Percentiles rank a stretch among this genome's conserved stretches.
phyloP scores from a whole-genome alignment of 305 asterid genomes.

The Salvia sclarea region DNA sequence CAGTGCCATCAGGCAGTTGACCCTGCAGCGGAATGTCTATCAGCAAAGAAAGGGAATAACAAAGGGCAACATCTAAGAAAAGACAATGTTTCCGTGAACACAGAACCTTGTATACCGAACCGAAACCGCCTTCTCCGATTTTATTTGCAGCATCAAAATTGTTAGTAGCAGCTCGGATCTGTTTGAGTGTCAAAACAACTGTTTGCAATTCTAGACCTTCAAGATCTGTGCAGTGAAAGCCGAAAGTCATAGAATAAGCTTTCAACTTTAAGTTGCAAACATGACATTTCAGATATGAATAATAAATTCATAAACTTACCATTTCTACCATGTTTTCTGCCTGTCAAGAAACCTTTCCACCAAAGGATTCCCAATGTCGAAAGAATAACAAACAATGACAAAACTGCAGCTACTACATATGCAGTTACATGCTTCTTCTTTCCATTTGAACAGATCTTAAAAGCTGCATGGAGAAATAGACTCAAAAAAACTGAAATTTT shows the following conservation, averaged over 20 bases:
- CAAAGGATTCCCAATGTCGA: slow-evolving; percentile 50
- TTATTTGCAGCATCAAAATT: slow-evolving; percentile 72
- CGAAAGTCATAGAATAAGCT: slow-evolving; percentile 18
- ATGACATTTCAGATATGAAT: neutral
- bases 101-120: slow-evolving; percentile 85
- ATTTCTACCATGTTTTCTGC: slow-evolving; percentile 46
- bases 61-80: neutral
- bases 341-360: slow-evolving; percentile 61
- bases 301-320: slow-evolving; percentile 40
- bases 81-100: neutral
- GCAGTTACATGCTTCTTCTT: slow-evolving; percentile 52
- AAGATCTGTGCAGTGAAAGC: slow-evolving; percentile 47
- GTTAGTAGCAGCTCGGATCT: slow-evolving; percentile 79
- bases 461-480: slow-evolving; percentile 47
- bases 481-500: slow-evolving; percentile 5
- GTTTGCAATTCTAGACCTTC: slow-evolving; percentile 75
- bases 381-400: slow-evolving; percentile 39
- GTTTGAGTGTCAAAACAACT: slow-evolving; percentile 70
- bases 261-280: neutral
- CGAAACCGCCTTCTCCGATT: slow-evolving; percentile 98
- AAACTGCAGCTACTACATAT: slow-evolving; percentile 51
- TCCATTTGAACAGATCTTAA: slow-evolving; percentile 63
- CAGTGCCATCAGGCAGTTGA: slow-evolving; percentile 67
- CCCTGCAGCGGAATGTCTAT: slow-evolving; percentile 55
- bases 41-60: slow-evolving; percentile 23